Base-by-base conservation (phyloP, 495 filamentous ascomycete species). In the Haplographium delicatum region DNA sequence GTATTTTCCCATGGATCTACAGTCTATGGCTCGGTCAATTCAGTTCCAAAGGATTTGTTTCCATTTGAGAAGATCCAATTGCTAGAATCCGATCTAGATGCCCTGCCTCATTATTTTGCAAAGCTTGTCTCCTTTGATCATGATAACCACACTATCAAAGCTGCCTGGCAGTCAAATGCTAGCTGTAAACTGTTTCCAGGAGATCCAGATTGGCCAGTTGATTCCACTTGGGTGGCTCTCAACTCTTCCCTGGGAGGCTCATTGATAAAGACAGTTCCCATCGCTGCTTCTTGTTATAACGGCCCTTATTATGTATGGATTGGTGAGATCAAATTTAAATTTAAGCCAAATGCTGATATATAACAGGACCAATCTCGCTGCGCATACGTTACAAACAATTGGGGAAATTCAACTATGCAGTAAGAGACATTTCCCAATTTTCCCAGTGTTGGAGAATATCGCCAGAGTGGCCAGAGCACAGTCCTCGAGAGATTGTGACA, bases 141-240 rank as follows among this genome's bases (percentile, higher is more conserved):
- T 31, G 28, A 31, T 31, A 31, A n/a, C n/a, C n/a, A n/a, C n/a
- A n/a, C n/a, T n/a, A n/a, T n/a, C n/a, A n/a, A n/a, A n/a, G n/a
- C n/a, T n/a, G n/a, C n/a, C n/a, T n/a, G 28, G 28, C 28, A 31
- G 28, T 31, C 28, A 31, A 13, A 13, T 13, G 13, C 56, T 16
- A 43, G 31, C 19, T 81, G 80, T 66, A 80, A 76, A 50, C 44
- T 67, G 9, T 76, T 80, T 50, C 79, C 80, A 0, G 72, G 70
- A 0, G 76, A 77, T 25, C 18, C 39, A 5, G 45, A 56, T 1
- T 82, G 77, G 78, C 78, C 79, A 0, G 53, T 61, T 0, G 46
- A 61, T 0, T 42, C 31, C 4, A 54, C 69, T 10, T 82, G 79
- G 78, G 47, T 48, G 3, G 43, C 60, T 1, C 62, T 82, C 8